Conservation (phyloP, 345 rosid species). For the Pseudoturritis turrita region DNA sequence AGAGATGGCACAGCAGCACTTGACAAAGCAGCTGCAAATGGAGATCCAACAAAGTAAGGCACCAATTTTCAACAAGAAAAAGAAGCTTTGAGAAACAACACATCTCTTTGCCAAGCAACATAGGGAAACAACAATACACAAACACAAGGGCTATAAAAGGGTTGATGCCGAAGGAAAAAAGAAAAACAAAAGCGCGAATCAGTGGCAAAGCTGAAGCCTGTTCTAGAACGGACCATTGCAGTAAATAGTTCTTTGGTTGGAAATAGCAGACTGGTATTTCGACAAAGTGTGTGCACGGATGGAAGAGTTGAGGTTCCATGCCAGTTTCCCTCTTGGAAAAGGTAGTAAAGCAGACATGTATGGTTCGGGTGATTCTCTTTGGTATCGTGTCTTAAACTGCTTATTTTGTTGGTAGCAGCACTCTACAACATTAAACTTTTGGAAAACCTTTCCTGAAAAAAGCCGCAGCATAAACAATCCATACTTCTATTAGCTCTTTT, state of each 20-base stretch:
- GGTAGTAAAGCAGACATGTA: constrained; percentile 55
- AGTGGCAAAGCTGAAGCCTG: constrained; percentile 6
- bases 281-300: constrained; percentile 49
- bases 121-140: background rate
- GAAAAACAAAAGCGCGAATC: constrained; percentile 23
- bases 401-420: constrained; percentile 56
- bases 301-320: constrained; percentile 73
- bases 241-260: constrained; percentile 52
- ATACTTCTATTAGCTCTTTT: constrained; percentile 43
- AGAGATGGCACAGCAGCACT: constrained; percentile 51
- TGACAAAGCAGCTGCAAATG: constrained; percentile 58
- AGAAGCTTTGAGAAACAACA: background rate
- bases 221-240: constrained; percentile 95
- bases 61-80: background rate
- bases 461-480: constrained; percentile 63
- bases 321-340: constrained; percentile 68
- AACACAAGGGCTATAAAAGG: background rate
- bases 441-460: constrained; percentile 67
- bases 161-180: background rate
- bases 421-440: constrained; percentile 70
- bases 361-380: constrained; percentile 48
- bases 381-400: constrained; percentile 56
- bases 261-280: constrained; percentile 54
- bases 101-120: constrained; percentile 8
- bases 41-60: constrained; percentile 17